A percentile compares a stretch with the other conserved stretches of the same genome.
Conservation (phyloP, 2,329 filamentous ascomycete species). For the Diaporthe sp. region DNA sequence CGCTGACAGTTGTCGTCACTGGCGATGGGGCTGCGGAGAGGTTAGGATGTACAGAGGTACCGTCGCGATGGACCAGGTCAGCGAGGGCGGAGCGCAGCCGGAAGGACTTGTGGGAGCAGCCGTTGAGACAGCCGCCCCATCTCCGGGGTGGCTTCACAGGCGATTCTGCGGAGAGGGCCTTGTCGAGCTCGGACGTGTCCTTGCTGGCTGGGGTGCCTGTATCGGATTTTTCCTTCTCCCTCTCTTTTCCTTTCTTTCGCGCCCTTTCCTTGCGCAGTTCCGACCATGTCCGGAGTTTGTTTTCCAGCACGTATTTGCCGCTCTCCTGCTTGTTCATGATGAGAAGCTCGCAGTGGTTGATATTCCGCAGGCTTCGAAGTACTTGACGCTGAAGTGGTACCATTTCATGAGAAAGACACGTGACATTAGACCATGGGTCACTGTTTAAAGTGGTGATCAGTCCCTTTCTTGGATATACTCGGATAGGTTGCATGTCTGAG, state of each 20-base stretch:
- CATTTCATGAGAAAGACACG: constrained; percentile 99
- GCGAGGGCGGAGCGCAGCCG: constrained; percentile 70
- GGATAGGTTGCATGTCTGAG: background rate
- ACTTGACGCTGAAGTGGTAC: constrained; percentile 98
- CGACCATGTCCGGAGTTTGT: constrained; percentile 93
- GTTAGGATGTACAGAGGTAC: constrained; percentile 40
- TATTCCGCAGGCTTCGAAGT: constrained; percentile 95
- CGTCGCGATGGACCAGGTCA: constrained; percentile 58
- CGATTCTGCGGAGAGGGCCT: constrained; percentile 52
- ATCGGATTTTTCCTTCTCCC: constrained; percentile 49
- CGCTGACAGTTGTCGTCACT: constrained; percentile 39
- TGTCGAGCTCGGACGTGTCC: constrained; percentile 55
- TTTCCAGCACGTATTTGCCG: constrained; percentile 90
- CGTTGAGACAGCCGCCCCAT: constrained; percentile 92
- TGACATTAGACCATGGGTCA: constrained; percentile 97
- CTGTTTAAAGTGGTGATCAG: constrained; percentile 51
- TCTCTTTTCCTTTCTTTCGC: constrained; percentile 58
- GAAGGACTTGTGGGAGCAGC: constrained; percentile 80
- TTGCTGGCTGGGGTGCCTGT: constrained; percentile 46
- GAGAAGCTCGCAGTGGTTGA: constrained; percentile 98
- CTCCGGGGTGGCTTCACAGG: constrained; percentile 68
- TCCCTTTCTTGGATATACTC: background rate
- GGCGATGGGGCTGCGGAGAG: constrained; percentile 35
- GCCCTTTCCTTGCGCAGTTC: constrained; percentile 78
- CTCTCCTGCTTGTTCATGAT: constrained; percentile 90